Conservation (phyloP, 2,329 filamentous ascomycete species). For the Aspergillus sp. region DNA sequence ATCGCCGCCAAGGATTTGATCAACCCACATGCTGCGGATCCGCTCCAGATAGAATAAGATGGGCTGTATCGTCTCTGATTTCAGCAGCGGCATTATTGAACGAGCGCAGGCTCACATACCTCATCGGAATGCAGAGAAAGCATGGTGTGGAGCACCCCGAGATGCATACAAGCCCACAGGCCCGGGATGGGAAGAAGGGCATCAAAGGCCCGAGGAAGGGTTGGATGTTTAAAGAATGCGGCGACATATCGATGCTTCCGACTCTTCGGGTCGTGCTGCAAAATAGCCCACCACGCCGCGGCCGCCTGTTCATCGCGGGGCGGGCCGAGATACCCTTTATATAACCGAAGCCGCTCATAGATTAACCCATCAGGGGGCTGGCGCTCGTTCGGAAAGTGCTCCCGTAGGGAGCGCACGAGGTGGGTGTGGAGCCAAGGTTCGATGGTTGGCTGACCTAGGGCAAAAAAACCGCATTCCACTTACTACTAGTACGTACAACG, state of each 20-base stretch:
- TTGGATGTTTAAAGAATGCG: slow-evolving; percentile 4
- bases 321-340: slow-evolving; percentile 8
- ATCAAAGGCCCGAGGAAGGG: not conserved
- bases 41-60: slow-evolving; percentile 12
- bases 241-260: slow-evolving; percentile 11
- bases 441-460: not conserved
- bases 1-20: not conserved
- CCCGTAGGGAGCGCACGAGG: slow-evolving; percentile 5
- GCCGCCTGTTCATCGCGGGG: slow-evolving; percentile 4
- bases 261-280: slow-evolving; percentile 6
- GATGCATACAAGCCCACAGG: no score
- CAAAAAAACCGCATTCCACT: not conserved
- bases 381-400: slow-evolving; percentile 9
- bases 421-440: slow-evolving; percentile 1
- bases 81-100: not conserved
- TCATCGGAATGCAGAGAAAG: no score
- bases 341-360: slow-evolving; percentile 12
- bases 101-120: no score
- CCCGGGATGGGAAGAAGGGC: no score
- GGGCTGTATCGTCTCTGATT: slow-evolving; percentile 3
- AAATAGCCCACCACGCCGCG: slow-evolving; percentile 13
- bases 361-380: slow-evolving; percentile 11
- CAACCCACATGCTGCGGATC: slow-evolving; percentile 7
- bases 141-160: no score
- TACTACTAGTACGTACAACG: not conserved